These are phyloP conservation scores for Coprinellus micaceus DNA, from an alignment of 768 basidiomycete species.

Conservation along the genomic window DNA sequence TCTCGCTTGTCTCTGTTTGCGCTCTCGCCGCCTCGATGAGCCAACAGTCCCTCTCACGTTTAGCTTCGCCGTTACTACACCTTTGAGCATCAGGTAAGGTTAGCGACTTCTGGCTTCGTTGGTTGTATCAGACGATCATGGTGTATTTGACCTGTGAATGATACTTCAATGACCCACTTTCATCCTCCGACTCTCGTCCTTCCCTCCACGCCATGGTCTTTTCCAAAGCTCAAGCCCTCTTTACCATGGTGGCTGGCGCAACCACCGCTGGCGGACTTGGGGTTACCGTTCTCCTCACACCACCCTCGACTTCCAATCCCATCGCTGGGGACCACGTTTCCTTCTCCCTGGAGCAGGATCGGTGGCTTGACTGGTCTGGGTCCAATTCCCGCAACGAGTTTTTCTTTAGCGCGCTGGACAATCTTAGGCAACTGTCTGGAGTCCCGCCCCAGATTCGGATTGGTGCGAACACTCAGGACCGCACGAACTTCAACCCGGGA, in stretches of 20 bases:
- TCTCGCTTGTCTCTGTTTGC: too few relatives aligned
- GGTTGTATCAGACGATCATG: too few relatives aligned
- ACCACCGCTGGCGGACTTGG: constrained; percentile 20
- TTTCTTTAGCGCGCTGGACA: constrained; percentile 56
- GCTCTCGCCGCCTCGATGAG: too few relatives aligned
- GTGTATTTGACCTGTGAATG: background rate
- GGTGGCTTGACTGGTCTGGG: constrained; percentile 68
- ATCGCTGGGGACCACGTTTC: constrained; percentile 51
- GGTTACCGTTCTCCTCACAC: constrained; percentile 38
- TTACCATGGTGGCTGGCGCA: background rate
- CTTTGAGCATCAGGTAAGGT: too few relatives aligned
- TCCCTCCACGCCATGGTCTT: background rate
- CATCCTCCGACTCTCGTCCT: background rate
- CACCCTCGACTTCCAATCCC: constrained; percentile 31
- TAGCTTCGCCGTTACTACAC: too few relatives aligned
- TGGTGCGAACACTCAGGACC: constrained; percentile 56
- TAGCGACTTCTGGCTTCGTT: too few relatives aligned
- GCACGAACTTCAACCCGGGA: constrained; percentile 49
- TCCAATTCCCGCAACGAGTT: constrained; percentile 50
- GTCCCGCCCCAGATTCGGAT: constrained; percentile 55
- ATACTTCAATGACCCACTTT: background rate
- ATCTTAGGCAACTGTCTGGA: constrained; percentile 50
- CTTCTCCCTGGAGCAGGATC: constrained; percentile 68
- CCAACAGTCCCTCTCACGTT: too few relatives aligned
- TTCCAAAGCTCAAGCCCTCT: too few relatives aligned